Evolutionary conservation across 495 filamentous ascomycete species (phyloP), one percentile per base, ranked within the genome.

Genomic region (Penicillium angulare): DNA sequence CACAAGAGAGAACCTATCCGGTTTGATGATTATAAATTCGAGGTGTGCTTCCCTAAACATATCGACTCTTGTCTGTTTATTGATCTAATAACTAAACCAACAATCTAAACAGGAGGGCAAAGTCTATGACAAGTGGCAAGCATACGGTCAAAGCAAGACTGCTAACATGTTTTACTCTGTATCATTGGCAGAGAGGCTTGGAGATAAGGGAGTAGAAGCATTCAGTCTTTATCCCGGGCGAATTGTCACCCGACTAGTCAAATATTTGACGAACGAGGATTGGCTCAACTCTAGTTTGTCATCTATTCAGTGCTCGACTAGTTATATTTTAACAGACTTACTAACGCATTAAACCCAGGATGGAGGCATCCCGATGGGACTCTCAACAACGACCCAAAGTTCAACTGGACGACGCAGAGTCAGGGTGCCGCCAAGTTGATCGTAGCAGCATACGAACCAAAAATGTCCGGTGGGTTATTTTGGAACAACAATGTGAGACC

Each of bases 81-180:
- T 7, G 17, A 0, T 17, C 1, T 46, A 17, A 33, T 12, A 22
- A 23, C 59, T 22, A 56, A 44, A 4, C 60, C 53, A 5, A 22
- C 74, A 18, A 57, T 57, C 8, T 55, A 60, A 9, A 56, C 52
- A 23, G 38, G 69, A 77, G 16, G 80, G 79, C 2, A 55, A 70
- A 31, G 66, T 44, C 0, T 86, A 84, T 59, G 73, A 79, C 41
- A 66, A 72, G 18, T 78, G 72, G 47, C 53, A 76, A 33, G 77
- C 78, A 7, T 84, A 85, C 35, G 78, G 70, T 10, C 73, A 80
- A 47, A 73, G 72, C 46, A 85, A 84, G 58, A 81, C 81, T 26
- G 81, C 80, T 15, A 83, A 84, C 43, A 75, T 84, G 35, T 41
- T 84, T 17, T 76, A 81, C 35, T 73, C 77, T 7, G 32, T 75